Percentiles rank a stretch among this genome's conserved stretches.
Conservation (phyloP, 805 yeast genomes). For the Yamadazyma kitorensis region DNA sequence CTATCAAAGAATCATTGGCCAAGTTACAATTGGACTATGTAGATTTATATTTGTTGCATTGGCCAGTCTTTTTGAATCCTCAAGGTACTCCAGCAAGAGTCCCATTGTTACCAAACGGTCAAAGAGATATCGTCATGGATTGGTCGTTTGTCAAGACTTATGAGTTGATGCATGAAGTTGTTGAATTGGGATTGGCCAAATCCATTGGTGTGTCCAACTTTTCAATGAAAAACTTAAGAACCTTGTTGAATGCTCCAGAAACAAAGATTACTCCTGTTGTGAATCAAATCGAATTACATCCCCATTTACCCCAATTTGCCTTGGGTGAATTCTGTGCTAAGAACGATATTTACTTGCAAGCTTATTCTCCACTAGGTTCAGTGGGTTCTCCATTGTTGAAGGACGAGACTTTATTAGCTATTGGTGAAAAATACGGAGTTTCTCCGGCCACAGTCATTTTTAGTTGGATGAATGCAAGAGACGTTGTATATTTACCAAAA, state of each 20-base stretch:
- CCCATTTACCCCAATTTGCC: slow-evolving; percentile 40
- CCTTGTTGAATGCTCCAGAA: slow-evolving; percentile 46
- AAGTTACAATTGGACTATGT: slow-evolving; percentile 72
- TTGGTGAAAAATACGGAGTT: slow-evolving; percentile 44
- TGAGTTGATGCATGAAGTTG: slow-evolving; percentile 51
- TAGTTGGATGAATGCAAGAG: slow-evolving; percentile 60
- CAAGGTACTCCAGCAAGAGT: slow-evolving; percentile 29
- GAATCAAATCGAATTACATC: slow-evolving; percentile 74
- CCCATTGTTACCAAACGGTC: slow-evolving; percentile 35
- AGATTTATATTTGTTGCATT: slow-evolving; percentile 76
- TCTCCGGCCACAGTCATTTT: slow-evolving; percentile 51
- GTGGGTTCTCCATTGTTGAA: slow-evolving; percentile 50
- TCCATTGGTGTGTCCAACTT: slow-evolving; percentile 81
- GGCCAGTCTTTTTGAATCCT: slow-evolving; percentile 60
- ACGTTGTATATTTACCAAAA: slow-evolving; percentile 46
- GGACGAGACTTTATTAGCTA: slow-evolving; percentile 38
- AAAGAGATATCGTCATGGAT: slow-evolving; percentile 29
- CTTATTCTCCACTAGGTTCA: slow-evolving; percentile 78
- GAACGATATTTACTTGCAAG: slow-evolving; percentile 44
- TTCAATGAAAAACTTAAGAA: slow-evolving; percentile 42
- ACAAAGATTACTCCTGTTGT: slow-evolving; percentile 60
- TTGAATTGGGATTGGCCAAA: slow-evolving; percentile 50
- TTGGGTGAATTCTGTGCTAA: slow-evolving; percentile 50
- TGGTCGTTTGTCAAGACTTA: slow-evolving; percentile 55
- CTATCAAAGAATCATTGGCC: slow-evolving; percentile 56